These are phyloP conservation scores for Alternaria atra DNA, from an alignment of 2,329 filamentous ascomycete genomes.

Conservation along the genomic window DNA sequence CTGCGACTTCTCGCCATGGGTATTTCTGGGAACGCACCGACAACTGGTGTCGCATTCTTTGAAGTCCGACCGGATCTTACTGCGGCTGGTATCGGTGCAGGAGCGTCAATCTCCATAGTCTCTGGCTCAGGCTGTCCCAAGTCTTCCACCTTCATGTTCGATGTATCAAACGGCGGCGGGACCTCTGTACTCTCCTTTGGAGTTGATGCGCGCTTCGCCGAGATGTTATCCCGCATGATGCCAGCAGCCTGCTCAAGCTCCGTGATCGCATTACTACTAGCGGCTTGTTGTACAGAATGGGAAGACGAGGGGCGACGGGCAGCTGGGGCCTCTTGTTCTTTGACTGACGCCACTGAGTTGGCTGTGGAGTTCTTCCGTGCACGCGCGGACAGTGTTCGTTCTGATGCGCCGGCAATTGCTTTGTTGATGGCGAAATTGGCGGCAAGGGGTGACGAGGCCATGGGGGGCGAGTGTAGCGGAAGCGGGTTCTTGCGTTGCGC, in stretches of 20 bases:
- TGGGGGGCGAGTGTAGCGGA: slow-evolving; percentile 71
- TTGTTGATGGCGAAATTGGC: slow-evolving; percentile 70
- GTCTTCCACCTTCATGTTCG: slow-evolving; percentile 61
- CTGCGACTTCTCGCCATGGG: slow-evolving; percentile 55
- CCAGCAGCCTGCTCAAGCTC: slow-evolving; percentile 47
- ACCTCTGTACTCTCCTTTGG: slow-evolving; percentile 42
- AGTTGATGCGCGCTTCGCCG: slow-evolving; percentile 37
- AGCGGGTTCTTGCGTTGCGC: slow-evolving; percentile 75
- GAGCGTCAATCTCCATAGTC: slow-evolving; percentile 45
- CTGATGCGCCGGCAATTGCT: slow-evolving; percentile 52
- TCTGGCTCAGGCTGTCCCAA: slow-evolving; percentile 56
- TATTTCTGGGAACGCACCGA: slow-evolving; percentile 53
- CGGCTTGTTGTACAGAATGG: slow-evolving; percentile 43
- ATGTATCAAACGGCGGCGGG: slow-evolving; percentile 58
- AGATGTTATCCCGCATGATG: slow-evolving; percentile 34
- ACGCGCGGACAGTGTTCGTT: slow-evolving; percentile 73
- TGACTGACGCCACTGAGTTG: slow-evolving; percentile 56
- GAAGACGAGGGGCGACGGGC: slow-evolving; percentile 49
- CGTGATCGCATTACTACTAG: slow-evolving; percentile 40
- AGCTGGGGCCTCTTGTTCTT: slow-evolving; percentile 55
- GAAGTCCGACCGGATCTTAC: slow-evolving; percentile 54
- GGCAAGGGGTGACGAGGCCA: slow-evolving; percentile 79
- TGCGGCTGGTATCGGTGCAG: slow-evolving; percentile 38
- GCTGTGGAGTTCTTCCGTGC: slow-evolving; percentile 75
- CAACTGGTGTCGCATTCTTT: slow-evolving; percentile 60